These are phyloP conservation scores for Lolium perenne DNA, from an alignment of 176 grass and related monocot species.

Conservation along the genomic window DNA sequence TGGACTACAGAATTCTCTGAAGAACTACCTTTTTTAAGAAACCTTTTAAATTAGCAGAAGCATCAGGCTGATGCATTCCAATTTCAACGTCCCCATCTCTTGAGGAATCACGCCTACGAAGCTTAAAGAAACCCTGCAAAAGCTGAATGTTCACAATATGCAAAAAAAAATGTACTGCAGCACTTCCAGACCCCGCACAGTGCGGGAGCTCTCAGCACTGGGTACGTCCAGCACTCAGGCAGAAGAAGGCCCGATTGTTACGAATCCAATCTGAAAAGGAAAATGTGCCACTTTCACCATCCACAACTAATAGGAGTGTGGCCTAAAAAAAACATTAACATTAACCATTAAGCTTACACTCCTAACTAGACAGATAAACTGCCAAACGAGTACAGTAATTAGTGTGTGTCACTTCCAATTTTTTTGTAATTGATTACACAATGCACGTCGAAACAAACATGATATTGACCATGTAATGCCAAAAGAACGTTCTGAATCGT, in stretches of 20 bases:
- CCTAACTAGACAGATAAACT: slow-evolving; percentile 20
- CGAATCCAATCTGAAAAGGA: slow-evolving; percentile 1
- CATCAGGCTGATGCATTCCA: slow-evolving; percentile 68
- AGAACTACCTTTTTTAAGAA: slow-evolving; percentile 83
- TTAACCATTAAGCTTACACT: not conserved
- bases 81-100: slow-evolving; percentile 88
- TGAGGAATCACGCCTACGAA: slow-evolving; percentile 56
- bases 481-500: slow-evolving; percentile 9
- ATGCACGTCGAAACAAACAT: slow-evolving; percentile 20
- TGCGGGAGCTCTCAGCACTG: too few species aligned
- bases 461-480: not conserved
- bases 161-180: slow-evolving; percentile 2
- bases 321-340: not conserved
- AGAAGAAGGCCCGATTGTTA: not conserved
- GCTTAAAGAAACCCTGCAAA: slow-evolving; percentile 80
- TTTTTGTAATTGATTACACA: not conserved
- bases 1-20: not conserved
- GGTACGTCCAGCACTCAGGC: not conserved
- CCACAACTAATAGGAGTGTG: slow-evolving; percentile 5
- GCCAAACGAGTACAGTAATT: slow-evolving; percentile 14
- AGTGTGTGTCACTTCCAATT: slow-evolving; percentile 23
- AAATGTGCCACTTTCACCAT: not conserved
- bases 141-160: slow-evolving; percentile 20
- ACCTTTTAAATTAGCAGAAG: slow-evolving; percentile 68
- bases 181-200: too few species aligned